Conservation (phyloP, 305 asterid genomes). For the Fraxinus ornus region DNA sequence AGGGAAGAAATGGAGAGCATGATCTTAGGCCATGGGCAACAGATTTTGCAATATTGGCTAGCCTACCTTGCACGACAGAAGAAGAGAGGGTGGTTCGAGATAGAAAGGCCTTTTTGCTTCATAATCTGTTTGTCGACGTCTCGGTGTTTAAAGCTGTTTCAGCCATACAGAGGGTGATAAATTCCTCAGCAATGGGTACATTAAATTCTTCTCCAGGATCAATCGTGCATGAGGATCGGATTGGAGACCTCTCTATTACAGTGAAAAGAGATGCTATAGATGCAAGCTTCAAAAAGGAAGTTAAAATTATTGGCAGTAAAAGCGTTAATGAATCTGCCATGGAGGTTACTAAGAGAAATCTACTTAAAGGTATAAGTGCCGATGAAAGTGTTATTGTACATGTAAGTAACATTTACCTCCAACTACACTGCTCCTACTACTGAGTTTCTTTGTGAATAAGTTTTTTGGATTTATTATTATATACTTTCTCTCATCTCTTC, state of each 20-base stretch:
- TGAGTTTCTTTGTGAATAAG: slow-evolving; percentile 5
- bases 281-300: slow-evolving; percentile 58
- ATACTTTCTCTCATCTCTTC: not conserved
- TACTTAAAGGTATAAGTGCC: slow-evolving; percentile 94
- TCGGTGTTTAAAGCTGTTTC: slow-evolving; percentile 83
- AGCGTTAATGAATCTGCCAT: slow-evolving; percentile 40
- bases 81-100: slow-evolving; percentile 95
- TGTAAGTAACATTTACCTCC: slow-evolving; percentile 54
- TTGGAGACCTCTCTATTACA: slow-evolving; percentile 74
- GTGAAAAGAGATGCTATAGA: slow-evolving; percentile 65
- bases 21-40: slow-evolving; percentile 94
- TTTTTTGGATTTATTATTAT: slow-evolving; percentile 1
- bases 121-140: slow-evolving; percentile 89
- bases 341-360: slow-evolving; percentile 70
- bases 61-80: slow-evolving; percentile 87
- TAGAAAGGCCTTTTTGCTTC: slow-evolving; percentile 97
- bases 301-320: slow-evolving; percentile 53
- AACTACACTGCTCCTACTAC: slow-evolving; percentile 2
- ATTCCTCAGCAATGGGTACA: slow-evolving; percentile 38
- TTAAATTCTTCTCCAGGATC: slow-evolving; percentile 48
- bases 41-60: slow-evolving; percentile 79
- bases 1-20: slow-evolving; percentile 72
- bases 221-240: slow-evolving; percentile 57
- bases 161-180: slow-evolving; percentile 66
- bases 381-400: slow-evolving; percentile 90